Conservation (phyloP, 2,329 filamentous ascomycete genomes). For the Xylariales sp. region DNA sequence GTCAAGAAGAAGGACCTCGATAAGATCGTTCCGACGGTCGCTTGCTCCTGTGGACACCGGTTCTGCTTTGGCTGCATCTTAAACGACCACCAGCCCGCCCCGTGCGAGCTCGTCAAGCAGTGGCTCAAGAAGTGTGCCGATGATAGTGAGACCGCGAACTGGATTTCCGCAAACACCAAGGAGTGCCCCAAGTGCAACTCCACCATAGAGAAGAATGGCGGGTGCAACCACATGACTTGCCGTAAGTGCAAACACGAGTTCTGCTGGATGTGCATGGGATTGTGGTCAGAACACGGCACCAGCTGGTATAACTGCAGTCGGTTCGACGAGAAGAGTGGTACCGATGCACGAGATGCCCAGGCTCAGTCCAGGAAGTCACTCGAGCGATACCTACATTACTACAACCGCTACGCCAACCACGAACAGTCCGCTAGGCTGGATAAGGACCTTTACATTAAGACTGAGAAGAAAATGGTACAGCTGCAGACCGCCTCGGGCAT, state of each 20-base stretch:
- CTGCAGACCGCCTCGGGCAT: conserved; percentile 90
- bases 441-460: conserved; percentile 93
- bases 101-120: conserved; percentile 84
- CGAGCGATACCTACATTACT: conserved; percentile 97
- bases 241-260: conserved; percentile 41
- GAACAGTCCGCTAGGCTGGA: conserved; percentile 96
- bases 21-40: conserved; percentile 83
- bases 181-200: conserved; percentile 95
- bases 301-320: conserved; percentile 99
- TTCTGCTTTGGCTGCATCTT: conserved; percentile 96
- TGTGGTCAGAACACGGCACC: conserved; percentile 97
- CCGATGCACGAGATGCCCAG: conserved; percentile 86
- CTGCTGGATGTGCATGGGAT: conserved; percentile 99
- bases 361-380: conserved; percentile 85
- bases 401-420: conserved; percentile 98
- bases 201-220: conserved; percentile 93
- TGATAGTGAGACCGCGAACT: conserved; percentile 97
- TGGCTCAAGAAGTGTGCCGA: conserved; percentile 99
- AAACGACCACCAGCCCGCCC: conserved; percentile 87
- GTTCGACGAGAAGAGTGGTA: conserved; percentile 92
- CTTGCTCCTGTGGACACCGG: conserved; percentile 75
- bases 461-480: conserved; percentile 98
- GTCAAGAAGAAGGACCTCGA: conserved; percentile 85
- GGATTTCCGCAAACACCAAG: conserved; percentile 98
- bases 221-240: conserved; percentile 37